Percentiles rank a stretch among this genome's conserved stretches.
These are phyloP conservation scores for Coprinopsis sp. DNA, from an alignment of 768 basidiomycete genomes.

Conservation along the genomic window DNA sequence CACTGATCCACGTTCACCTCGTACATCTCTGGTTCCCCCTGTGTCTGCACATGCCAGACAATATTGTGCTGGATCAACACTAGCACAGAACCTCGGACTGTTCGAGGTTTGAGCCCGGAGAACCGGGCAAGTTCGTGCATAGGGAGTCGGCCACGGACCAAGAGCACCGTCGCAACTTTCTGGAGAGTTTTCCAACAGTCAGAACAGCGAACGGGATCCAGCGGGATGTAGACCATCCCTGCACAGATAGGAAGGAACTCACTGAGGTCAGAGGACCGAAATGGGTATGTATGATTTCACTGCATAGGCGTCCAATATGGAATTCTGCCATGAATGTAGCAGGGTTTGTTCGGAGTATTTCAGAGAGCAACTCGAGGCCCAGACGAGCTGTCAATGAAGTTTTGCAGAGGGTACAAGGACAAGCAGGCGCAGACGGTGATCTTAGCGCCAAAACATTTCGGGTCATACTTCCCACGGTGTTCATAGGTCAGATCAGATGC, in stretches of 20 bases:
- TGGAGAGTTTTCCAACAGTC: conserved; percentile 31
- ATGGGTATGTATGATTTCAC: conserved; percentile 57
- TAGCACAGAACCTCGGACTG: conserved; percentile 64
- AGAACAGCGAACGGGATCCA: no score
- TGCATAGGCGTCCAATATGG: conserved; percentile 56
- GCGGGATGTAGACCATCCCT: conserved; percentile 4
- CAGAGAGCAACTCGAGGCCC: no score
- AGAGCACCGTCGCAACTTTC: conserved; percentile 68
- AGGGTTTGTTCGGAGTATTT: no score
- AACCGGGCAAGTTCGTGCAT: conserved; percentile 64
- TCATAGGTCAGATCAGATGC: not conserved
- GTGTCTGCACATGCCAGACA: conserved; percentile 75
- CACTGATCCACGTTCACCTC: conserved; percentile 86
- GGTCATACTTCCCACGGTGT: not conserved
- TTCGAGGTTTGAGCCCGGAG: conserved; percentile 62
- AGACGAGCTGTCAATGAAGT: not conserved
- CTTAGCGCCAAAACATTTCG: not conserved
- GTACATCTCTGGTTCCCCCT: conserved; percentile 69
- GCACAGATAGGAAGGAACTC: no score
- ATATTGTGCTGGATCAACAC: conserved; percentile 89
- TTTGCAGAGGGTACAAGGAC: no score
- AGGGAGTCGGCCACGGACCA: conserved; percentile 82
- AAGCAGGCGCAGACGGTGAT: no score
- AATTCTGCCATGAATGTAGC: conserved; percentile 53
- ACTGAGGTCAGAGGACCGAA: conserved; percentile 68